A percentile compares a stretch with the other conserved stretches of the same genome.
Conservation (phyloP, 768 basidiomycete genomes). For the Scleroderma bovista region DNA sequence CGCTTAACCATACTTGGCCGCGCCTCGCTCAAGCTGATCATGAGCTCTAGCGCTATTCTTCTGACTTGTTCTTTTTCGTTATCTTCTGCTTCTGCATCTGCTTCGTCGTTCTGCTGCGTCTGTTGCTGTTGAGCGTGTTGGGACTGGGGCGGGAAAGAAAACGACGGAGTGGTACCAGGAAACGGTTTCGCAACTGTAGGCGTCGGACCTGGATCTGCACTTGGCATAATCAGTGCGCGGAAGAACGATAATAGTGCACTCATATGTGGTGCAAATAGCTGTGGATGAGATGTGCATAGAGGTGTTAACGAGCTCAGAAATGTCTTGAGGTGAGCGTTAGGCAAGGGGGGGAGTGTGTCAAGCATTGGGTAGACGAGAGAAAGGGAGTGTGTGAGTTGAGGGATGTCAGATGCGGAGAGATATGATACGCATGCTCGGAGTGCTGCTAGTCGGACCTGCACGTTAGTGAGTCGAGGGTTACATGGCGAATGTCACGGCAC, state of each 20-base stretch:
- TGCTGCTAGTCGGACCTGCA: slow-evolving; percentile 67
- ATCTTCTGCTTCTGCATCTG: slow-evolving; percentile 37
- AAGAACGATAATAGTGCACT: slow-evolving; percentile 63
- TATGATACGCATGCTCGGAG: slow-evolving; percentile 67
- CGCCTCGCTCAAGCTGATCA: slow-evolving; percentile 77
- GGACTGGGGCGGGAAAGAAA: slow-evolving; percentile 34
- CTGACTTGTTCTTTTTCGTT: slow-evolving; percentile 69
- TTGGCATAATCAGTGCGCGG: slow-evolving; percentile 64
- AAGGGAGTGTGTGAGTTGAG: slow-evolving; percentile 56
- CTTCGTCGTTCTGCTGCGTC: slow-evolving; percentile 22
- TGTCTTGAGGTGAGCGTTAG: slow-evolving; percentile 47
- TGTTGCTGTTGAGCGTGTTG: too few species aligned
- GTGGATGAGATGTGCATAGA: slow-evolving; percentile 59
- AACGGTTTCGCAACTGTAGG: slow-evolving; percentile 47
- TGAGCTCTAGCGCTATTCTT: slow-evolving; percentile 73
- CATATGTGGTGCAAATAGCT: slow-evolving; percentile 72
- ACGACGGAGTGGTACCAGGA: slow-evolving; percentile 29
- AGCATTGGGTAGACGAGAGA: slow-evolving; percentile 67
- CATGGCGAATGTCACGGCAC: too few species aligned
- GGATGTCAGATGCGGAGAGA: slow-evolving; percentile 53
- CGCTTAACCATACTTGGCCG: slow-evolving; percentile 63
- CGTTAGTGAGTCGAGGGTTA: too few species aligned
- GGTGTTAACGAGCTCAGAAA: slow-evolving; percentile 70
- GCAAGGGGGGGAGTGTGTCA: slow-evolving; percentile 61
- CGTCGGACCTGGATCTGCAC: slow-evolving; percentile 47